Percentiles rank a stretch among this genome's conserved stretches.
Evolutionary conservation across 2,329 filamentous ascomycete species (phyloP).

Genomic region (Chrysosporium queenslandicum): DNA sequence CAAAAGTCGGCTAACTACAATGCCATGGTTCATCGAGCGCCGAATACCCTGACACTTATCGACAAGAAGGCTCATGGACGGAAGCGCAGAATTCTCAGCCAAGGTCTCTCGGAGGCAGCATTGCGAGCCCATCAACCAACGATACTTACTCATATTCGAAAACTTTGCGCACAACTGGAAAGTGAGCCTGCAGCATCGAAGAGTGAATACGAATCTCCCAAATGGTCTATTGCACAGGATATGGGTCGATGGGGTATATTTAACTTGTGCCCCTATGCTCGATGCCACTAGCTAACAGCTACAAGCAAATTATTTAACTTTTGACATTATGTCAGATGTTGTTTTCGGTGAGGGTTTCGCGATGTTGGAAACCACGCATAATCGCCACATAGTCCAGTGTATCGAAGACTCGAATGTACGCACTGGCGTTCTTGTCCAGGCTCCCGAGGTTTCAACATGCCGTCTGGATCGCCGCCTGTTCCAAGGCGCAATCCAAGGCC

Average conservation of each 20-base stretch:
- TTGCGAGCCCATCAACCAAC: slow-evolving; percentile 57
- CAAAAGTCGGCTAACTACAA: slow-evolving; percentile 33
- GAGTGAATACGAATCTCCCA: neutral
- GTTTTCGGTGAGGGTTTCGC: neutral
- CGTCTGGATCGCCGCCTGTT: neutral
- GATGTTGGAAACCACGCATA: neutral
- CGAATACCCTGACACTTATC: slow-evolving; percentile 14
- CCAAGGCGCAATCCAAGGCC: neutral
- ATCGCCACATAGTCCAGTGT: neutral
- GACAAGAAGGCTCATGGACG: slow-evolving; percentile 18
- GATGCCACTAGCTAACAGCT: neutral
- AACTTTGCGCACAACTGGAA: slow-evolving; percentile 14
- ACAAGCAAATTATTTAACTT: slow-evolving; percentile 31
- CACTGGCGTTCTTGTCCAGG: neutral
- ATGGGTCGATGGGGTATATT: slow-evolving; percentile 36
- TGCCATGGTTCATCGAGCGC: slow-evolving; percentile 17
- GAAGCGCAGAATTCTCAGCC: slow-evolving; percentile 21
- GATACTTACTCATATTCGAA: slow-evolving; percentile 46
- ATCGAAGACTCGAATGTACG: slow-evolving; percentile 6
- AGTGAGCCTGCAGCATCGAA: slow-evolving; percentile 11
- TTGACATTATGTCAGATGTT: slow-evolving; percentile 27
- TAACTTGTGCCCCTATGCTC: neutral
- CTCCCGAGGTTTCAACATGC: neutral
- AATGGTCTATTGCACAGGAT: slow-evolving; percentile 38
- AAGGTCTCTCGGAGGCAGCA: slow-evolving; percentile 24